Percentiles rank a stretch among this genome's conserved stretches.
phyloP scores from a whole-genome alignment of 2,329 filamentous ascomycete species.

The Saccharata proteae region DNA sequence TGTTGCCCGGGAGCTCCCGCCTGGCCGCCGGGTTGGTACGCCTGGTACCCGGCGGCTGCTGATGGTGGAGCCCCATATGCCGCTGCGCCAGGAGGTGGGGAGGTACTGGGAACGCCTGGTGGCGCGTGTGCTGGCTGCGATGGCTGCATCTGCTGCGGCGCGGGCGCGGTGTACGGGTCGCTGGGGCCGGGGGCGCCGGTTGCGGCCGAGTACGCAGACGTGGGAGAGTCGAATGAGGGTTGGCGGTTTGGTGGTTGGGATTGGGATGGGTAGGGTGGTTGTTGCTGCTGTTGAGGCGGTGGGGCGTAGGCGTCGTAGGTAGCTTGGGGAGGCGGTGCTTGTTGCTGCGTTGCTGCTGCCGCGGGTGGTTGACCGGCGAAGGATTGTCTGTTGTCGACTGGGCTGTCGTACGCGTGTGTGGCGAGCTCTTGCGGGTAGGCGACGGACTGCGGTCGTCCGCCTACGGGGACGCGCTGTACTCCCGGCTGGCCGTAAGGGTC shows the following conservation, averaged over 20 bases:
- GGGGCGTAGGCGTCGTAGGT: conserved; percentile 19
- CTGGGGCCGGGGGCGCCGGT: neutral
- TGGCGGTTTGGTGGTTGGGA: conserved; percentile 12
- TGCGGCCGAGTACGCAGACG: conserved; percentile 10
- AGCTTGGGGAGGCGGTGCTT: conserved; percentile 16
- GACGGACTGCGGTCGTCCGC: conserved; percentile 24
- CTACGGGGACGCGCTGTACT: conserved; percentile 23
- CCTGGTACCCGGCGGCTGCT: conserved; percentile 14
- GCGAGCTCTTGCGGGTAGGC: conserved; percentile 34
- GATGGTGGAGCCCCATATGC: conserved; percentile 5
- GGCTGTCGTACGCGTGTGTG: conserved; percentile 34
- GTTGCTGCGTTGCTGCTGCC: conserved; percentile 12
- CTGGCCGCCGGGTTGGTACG: conserved; percentile 15
- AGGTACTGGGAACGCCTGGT: conserved; percentile 13
- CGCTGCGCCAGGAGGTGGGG: conserved; percentile 8
- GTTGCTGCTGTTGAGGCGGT: conserved; percentile 11
- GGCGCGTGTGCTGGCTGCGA: conserved; percentile 23
- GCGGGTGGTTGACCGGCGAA: conserved; percentile 16
- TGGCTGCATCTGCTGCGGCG: conserved; percentile 14
- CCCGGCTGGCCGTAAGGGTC: conserved; percentile 23
- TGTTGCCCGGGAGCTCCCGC: conserved; percentile 4
- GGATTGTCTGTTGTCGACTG: conserved; percentile 30
- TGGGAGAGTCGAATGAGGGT: conserved; percentile 7
- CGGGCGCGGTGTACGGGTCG: conserved; percentile 19
- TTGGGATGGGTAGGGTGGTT: conserved; percentile 17